phyloP scores from a whole-genome alignment of 169 alveolate species.

The Babesia ovis region DNA sequence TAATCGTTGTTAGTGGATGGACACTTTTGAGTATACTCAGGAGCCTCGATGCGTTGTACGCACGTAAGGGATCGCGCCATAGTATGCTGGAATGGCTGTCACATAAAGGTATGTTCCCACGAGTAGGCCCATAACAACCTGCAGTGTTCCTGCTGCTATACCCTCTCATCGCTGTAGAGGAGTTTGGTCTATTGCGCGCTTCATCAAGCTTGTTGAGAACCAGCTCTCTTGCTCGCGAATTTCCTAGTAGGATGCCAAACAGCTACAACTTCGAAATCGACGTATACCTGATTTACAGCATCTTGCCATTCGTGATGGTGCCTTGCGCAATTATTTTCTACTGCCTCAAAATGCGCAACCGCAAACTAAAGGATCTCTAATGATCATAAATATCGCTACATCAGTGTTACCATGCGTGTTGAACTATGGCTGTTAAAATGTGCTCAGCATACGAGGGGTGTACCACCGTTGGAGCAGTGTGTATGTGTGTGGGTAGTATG shows the following conservation, averaged over 20 bases:
- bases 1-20: constrained; percentile 13
- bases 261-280: constrained; percentile 51
- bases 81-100: constrained; percentile 13
- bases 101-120: constrained; percentile 13
- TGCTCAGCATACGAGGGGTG: not conserved
- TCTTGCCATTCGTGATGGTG: constrained; percentile 40
- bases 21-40: constrained; percentile 26
- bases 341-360: constrained; percentile 19
- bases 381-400: not conserved
- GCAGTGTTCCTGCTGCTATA: constrained; percentile 49
- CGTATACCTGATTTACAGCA: constrained; percentile 29
- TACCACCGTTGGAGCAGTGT: not conserved
- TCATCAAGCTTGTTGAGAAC: constrained; percentile 1
- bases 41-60: constrained; percentile 18
- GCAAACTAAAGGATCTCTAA: constrained; percentile 14
- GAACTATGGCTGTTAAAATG: not conserved
- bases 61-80: not conserved
- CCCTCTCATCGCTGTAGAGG: constrained; percentile 45
- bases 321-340: constrained; percentile 26
- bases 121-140: not conserved
- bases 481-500: not conserved
- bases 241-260: constrained; percentile 67
- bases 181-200: constrained; percentile 28
- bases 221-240: constrained; percentile 12
- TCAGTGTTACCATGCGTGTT: not conserved